Base-by-base conservation (phyloP, 371 early-diverging fungal genomes). In the Mortierella sp. region DNA sequence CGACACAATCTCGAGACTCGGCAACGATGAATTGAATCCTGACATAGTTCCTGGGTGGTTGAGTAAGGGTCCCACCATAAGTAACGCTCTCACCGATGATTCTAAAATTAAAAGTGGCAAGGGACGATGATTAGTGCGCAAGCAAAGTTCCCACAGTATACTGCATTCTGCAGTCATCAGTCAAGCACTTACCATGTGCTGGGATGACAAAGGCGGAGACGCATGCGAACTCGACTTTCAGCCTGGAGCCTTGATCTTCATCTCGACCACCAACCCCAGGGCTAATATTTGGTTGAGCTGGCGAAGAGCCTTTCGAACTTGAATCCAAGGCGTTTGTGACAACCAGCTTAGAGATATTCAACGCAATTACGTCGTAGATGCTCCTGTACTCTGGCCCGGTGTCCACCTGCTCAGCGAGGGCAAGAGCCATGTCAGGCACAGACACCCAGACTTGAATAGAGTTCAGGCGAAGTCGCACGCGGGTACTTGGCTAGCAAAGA, bases 361-460 rank as follows among this genome's bases (percentile, higher is more conserved):
- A 34, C 1, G 83, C 78, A 8, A 86, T n/a, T 0, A 86, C 45
- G 45, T 86, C 87, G n/a, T 86, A 73, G n/a, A 82, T 81, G 8
- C 83, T 78, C 44, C 83, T 70, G 26, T 75, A 82, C 38, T 80
- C 87, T 60, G 87, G 83, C 3, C 87, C 87, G 1, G 71, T 80
- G 54, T 86, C 83, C 48, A 48, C 26, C 47, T 74, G 55, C 3
- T 80, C 80, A 7, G 73, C 68, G 7, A 86, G 68, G 3, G 50
- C 45, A 31, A 70, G 28, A 10, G 78, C 83, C 82, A 86, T 86
- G 31, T 82, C 83, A 34, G 87, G 87, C 1, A 86, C 74, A 2
- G 87, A 86, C 8, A 86, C 72, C 87, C 87, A 86, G 19, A 86
- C 28, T 26, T 77, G 80, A 4, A 86, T 80, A 28, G 87, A 82